These are phyloP conservation scores for Fusarium virguliforme DNA, from an alignment of 2,329 filamentous ascomycete species.

Conservation along the genomic window DNA sequence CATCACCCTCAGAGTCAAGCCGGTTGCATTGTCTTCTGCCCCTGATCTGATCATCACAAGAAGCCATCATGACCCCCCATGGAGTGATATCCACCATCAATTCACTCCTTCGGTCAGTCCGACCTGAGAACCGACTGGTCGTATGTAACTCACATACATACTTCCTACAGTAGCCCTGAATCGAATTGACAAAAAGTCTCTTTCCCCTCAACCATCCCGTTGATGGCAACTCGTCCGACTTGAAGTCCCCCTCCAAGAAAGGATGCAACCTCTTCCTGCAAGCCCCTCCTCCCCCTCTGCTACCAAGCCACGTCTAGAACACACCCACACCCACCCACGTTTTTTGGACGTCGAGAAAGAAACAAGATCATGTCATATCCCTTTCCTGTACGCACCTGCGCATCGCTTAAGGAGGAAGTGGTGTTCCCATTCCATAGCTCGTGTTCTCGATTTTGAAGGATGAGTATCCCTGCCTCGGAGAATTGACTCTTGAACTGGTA, in stretches of 20 bases:
- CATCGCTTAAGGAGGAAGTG: constrained; percentile 1
- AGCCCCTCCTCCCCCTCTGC: constrained; percentile 28
- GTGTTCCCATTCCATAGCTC: constrained; percentile 11
- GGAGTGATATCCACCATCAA: not conserved
- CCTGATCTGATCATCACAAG: constrained; percentile 1
- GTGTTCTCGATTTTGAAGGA: not conserved
- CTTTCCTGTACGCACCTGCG: constrained; percentile 3
- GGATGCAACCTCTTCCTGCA: constrained; percentile 28
- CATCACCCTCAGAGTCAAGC: not conserved
- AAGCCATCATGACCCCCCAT: not conserved
- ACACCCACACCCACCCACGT: not conserved
- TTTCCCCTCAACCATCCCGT: not conserved
- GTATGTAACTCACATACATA: not conserved
- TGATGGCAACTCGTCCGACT: not conserved
- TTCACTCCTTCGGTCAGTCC: not conserved
- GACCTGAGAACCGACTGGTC: not conserved
- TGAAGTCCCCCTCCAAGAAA: not conserved
- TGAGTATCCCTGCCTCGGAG: not conserved
- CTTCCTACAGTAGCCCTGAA: not conserved
- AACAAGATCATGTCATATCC: constrained; percentile 26
- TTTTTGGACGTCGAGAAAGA: constrained; percentile 8
- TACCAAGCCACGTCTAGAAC: constrained; percentile 43
- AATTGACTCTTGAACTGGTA: not conserved
- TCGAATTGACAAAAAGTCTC: not conserved
- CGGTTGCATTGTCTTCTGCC: not conserved